Base-by-base conservation (phyloP, 2,329 filamentous ascomycete genomes). In the Apiospora rasikravindrae region DNA sequence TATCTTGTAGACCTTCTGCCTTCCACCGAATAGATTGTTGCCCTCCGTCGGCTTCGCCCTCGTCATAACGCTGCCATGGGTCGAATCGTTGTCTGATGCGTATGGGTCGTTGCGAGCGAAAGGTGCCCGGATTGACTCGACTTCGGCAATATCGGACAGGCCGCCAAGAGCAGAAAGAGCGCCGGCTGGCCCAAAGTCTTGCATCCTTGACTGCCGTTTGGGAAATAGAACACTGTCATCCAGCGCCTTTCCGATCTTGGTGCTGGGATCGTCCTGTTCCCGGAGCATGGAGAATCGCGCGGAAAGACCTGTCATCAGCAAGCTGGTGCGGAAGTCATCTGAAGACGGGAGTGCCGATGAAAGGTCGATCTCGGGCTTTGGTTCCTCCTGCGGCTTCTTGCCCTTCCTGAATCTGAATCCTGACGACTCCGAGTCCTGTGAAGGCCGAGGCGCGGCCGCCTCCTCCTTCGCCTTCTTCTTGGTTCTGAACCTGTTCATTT, bases 241-340 rank as follows among this genome's bases (percentile, higher is more conserved):
- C 82, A 93, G 96, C 22, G 96, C 96, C 82, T 98, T 98, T 72
- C 96, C 96, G 44, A 98, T 88, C 81, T 95, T 93, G 1, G 94
- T 96, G 74, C 86, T 92, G 0, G 96, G 96, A 78, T 98, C 95
- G 80, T 98, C 95, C 81, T 98, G 96, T 82, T 98, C 96, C 78
- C 94, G 88, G 44, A 98, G 86, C 96, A 98, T 98, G 77, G 96
- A 98, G 82, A 99, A 99, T 8, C 96, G 91, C 16, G 95, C 94
- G 0, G 96, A 98, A 5, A 99, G 88, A 57, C 95, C 96, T 0
- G 94, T 95, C 96, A 99, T 97, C 74, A 99, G 87, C 72, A 99
- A 85, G 86, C 96, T 98, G 4, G 96, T 99, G 72, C 96, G 91
- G 82, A 99, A 98, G 79, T 98, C 92, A 82, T 98, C 94, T 67